Evolutionary conservation across 2,329 filamentous ascomycete species (phyloP), one percentile per base, ranked within the genome.

Genomic region (Diaporthe aspalathi): DNA sequence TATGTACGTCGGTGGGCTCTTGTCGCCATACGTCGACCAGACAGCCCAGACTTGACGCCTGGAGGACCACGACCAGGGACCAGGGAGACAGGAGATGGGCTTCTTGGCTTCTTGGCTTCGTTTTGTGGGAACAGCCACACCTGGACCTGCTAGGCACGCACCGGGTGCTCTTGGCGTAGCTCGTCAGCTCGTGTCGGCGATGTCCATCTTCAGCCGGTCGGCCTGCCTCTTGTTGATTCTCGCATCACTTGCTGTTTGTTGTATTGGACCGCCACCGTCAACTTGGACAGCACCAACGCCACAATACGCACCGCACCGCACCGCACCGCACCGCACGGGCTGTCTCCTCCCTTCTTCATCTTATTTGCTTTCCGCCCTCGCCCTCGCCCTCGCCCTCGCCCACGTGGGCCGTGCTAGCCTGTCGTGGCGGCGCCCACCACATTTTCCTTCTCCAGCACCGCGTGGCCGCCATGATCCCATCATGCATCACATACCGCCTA

Each of bases 41-140:
- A 54, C 52, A 11, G 11, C 32, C 32, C n/a, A n/a, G n/a, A n/a
- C n/a, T n/a, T n/a, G n/a, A n/a, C n/a, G n/a, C n/a, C n/a, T n/a
- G n/a, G n/a, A n/a, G n/a, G n/a, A n/a, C n/a, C n/a, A n/a, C n/a
- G n/a, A n/a, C n/a, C n/a, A n/a, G n/a, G n/a, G n/a, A n/a, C n/a
- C n/a, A n/a, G n/a, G n/a, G n/a, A n/a, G n/a, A n/a, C n/a, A n/a
- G n/a, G n/a, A n/a, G n/a, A n/a, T n/a, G n/a, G n/a, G n/a, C n/a
- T n/a, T n/a, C n/a, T n/a, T n/a, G n/a, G n/a, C n/a, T n/a, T n/a
- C n/a, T n/a, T n/a, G n/a, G n/a, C 11, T 12, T 4, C 43, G 20
- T 22, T 65, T 50, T 65, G 60, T 65, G 60, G 60, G 60, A 65
- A 65, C 60, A 65, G 60, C 60, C 60, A 65, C 60, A 65, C 60